Evolutionary conservation across 306 rosid genomes (phyloP).

Genomic region (Vigna hirtella): DNA sequence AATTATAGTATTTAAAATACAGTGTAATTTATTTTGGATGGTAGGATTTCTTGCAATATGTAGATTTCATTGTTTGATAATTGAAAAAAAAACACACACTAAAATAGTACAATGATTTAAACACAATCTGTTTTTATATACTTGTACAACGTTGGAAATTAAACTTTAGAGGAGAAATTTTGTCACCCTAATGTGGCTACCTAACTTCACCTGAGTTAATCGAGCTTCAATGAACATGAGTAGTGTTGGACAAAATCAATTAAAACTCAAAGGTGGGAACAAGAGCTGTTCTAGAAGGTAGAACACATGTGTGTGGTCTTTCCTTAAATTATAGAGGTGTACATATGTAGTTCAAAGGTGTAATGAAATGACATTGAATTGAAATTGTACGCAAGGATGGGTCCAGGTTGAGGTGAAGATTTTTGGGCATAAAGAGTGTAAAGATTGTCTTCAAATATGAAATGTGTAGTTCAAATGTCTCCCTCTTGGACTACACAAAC

Average conservation of each 20-base stretch:
- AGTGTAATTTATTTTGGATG: not conserved
- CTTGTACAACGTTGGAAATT: no score
- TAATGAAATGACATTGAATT: conserved; percentile 37
- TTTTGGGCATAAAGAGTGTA: conserved; percentile 42
- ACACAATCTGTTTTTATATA: no score
- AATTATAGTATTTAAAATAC: not conserved
- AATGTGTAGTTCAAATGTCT: conserved; percentile 46
- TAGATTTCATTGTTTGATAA: no score
- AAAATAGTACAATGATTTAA: no score
- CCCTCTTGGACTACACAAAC: conserved; percentile 46
- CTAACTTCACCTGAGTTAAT: no score
- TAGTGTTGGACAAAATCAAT: no score
- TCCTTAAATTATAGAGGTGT: conserved; percentile 28
- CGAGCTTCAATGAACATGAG: no score
- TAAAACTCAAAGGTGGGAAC: not conserved
- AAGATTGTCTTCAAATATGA: conserved; percentile 50
- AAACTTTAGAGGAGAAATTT: no score
- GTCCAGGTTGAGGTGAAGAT: conserved; percentile 31
- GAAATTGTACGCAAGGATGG: conserved; percentile 33
- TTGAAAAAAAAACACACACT: no score
- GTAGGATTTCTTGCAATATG: not conserved
- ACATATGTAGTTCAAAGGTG: not conserved
- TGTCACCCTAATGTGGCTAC: no score
- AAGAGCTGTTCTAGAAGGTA: conserved; percentile 9
- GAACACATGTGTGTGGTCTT: conserved; percentile 20